Evolutionary conservation across 148 eudicot species (phyloP).

Genomic region (Diospyros lotus): DNA sequence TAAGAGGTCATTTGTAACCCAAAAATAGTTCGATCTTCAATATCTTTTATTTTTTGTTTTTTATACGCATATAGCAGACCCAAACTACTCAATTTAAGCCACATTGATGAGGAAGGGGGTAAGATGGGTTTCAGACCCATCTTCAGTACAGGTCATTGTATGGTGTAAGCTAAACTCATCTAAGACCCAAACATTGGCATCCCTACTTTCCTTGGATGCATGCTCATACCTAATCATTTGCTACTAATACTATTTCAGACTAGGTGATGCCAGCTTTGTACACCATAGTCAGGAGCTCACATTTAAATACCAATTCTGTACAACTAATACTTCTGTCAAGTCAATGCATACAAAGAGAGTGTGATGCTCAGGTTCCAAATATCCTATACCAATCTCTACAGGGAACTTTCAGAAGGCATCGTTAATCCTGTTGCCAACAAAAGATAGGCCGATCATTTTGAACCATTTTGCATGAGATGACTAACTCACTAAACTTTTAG

Average conservation of each 20-base stretch:
- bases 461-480: neutral
- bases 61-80: too few species aligned
- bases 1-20: too few species aligned
- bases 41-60: too few species aligned
- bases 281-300: neutral
- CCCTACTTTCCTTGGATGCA: neutral
- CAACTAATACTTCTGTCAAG: neutral
- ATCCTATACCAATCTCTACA: constrained; percentile 4
- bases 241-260: too few species aligned
- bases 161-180: too few species aligned
- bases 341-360: neutral
- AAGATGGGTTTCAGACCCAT: too few species aligned
- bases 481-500: neutral
- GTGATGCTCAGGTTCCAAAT: constrained; percentile 2
- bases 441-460: constrained; percentile 3
- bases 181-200: too few species aligned
- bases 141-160: too few species aligned
- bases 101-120: too few species aligned
- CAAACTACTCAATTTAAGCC: too few species aligned
- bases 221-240: neutral
- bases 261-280: constrained; percentile 3
- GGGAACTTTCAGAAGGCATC: constrained; percentile 8
- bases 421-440: neutral
- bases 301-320: neutral
- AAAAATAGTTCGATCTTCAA: too few species aligned